Evolutionary conservation across 768 basidiomycete genomes (phyloP).

Genomic region (Cystofilobasidium capitatum): DNA sequence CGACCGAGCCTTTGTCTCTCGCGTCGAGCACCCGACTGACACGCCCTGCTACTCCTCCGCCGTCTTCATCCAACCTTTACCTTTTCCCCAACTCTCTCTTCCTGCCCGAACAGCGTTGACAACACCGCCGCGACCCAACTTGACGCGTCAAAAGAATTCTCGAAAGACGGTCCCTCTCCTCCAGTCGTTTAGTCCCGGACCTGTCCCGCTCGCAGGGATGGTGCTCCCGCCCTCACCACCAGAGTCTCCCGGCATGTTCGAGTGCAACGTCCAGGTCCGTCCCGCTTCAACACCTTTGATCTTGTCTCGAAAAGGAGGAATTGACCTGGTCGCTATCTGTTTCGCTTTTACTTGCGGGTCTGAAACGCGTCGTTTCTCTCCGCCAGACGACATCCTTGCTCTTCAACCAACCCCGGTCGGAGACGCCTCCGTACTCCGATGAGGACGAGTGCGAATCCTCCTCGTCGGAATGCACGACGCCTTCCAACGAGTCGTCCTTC

Average conservation of each 20-base stretch:
- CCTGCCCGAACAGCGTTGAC: no score
- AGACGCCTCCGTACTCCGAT: conserved; percentile 2
- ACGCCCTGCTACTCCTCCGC: no score
- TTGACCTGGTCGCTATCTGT: no score
- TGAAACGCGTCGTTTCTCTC: neutral
- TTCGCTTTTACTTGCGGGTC: no score
- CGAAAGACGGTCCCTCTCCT: no score
- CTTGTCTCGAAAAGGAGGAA: no score
- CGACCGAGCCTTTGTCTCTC: neutral
- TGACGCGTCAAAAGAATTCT: no score
- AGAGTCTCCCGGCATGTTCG: neutral
- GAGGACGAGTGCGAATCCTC: neutral
- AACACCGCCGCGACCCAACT: no score
- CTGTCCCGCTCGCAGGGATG: neutral
- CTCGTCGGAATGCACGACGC: neutral
- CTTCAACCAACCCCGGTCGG: neutral
- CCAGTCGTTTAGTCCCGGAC: no score
- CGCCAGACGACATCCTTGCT: neutral
- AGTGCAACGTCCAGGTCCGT: neutral
- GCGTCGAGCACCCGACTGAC: no score
- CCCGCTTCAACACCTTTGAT: neutral
- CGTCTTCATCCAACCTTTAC: no score
- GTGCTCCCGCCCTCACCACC: neutral
- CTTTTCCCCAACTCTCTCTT: no score
- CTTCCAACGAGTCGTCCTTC: neutral